phyloP scores from a whole-genome alignment of 768 basidiomycete species.

The Mycena floridula region DNA sequence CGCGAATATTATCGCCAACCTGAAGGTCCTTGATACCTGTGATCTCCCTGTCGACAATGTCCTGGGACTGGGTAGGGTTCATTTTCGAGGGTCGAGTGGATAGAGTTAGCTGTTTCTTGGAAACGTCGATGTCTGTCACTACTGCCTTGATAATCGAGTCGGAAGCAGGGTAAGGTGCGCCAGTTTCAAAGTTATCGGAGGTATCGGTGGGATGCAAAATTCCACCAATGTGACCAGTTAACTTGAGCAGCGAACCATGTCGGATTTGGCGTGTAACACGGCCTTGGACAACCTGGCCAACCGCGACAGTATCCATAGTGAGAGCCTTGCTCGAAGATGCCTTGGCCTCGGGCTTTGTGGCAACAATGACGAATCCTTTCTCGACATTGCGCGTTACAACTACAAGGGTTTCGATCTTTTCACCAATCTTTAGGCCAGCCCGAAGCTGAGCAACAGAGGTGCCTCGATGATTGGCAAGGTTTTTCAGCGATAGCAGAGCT shows the following conservation, averaged over 20 bases:
- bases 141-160: slow-evolving; percentile 65
- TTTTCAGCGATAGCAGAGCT: slow-evolving; percentile 82
- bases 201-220: slow-evolving; percentile 78
- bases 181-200: slow-evolving; percentile 69
- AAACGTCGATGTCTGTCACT: slow-evolving; percentile 64
- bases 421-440: slow-evolving; percentile 56
- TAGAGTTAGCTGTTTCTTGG: slow-evolving; percentile 64
- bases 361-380: slow-evolving; percentile 82
- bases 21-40: slow-evolving; percentile 53
- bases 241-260: slow-evolving; percentile 71
- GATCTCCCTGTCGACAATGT: slow-evolving; percentile 66
- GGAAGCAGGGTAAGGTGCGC: slow-evolving; percentile 49
- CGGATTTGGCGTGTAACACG: slow-evolving; percentile 71
- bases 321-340: slow-evolving; percentile 44
- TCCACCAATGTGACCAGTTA: slow-evolving; percentile 66
- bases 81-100: slow-evolving; percentile 76
- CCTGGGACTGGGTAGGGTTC: slow-evolving; percentile 38
- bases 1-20: slow-evolving; percentile 71
- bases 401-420: slow-evolving; percentile 67
- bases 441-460: slow-evolving; percentile 64
- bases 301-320: slow-evolving; percentile 56
- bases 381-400: slow-evolving; percentile 88
- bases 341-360: slow-evolving; percentile 59
- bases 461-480: slow-evolving; percentile 74
- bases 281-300: slow-evolving; percentile 77